Conservation (phyloP, 345 rosid genomes). For the Aethionema arabicum region DNA sequence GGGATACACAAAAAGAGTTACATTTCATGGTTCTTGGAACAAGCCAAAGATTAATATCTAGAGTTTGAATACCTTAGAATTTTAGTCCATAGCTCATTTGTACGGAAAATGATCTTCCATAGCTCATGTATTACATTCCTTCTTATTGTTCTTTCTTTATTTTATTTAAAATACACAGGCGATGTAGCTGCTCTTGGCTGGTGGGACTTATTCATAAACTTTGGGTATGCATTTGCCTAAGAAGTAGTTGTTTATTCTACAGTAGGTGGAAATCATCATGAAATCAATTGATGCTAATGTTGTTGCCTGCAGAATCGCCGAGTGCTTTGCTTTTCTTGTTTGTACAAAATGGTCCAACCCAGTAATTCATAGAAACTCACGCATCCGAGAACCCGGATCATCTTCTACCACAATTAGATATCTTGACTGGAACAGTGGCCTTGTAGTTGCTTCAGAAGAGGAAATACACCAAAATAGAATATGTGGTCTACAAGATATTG, state of each 20-base stretch:
- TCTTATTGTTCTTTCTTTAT: constrained; percentile 10
- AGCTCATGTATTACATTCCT: constrained; percentile 2
- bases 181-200: constrained; percentile 83
- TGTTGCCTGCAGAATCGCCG: constrained; percentile 74
- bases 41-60: no score
- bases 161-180: constrained; percentile 50
- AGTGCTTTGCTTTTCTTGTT: constrained; percentile 94
- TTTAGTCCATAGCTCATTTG: no score
- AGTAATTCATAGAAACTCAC: constrained; percentile 68
- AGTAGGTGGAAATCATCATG: constrained; percentile 28
- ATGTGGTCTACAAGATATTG: constrained; percentile 87
- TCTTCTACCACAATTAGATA: constrained; percentile 60
- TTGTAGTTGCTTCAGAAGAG: constrained; percentile 65
- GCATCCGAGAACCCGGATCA: constrained; percentile 55
- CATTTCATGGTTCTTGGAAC: no score
- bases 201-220: constrained; percentile 96
- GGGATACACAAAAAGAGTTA: no score
- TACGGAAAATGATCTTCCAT: neutral
- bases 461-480: constrained; percentile 55
- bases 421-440: constrained; percentile 94
- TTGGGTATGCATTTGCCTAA: constrained; percentile 52
- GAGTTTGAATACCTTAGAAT: no score
- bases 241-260: neutral
- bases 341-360: constrained; percentile 99
- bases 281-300: constrained; percentile 11